These are phyloP conservation scores for Styphnolobium japonicum DNA, from an alignment of 306 rosid genomes.

Conservation along the genomic window DNA sequence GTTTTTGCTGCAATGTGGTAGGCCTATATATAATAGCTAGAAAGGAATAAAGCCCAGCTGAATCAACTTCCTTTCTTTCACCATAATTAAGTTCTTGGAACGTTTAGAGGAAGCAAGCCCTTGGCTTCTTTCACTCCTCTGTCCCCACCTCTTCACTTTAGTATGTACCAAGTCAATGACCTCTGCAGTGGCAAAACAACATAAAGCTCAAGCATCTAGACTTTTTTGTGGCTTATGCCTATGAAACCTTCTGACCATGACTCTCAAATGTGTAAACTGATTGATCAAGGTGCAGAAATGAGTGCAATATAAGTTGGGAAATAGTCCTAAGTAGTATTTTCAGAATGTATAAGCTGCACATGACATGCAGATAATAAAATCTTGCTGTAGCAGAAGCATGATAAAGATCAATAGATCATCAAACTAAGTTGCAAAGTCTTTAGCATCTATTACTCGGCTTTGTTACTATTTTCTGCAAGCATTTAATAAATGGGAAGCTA, in stretches of 20 bases:
- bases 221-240: neutral
- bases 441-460: neutral
- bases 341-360: neutral
- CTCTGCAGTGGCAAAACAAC: neutral
- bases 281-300: neutral
- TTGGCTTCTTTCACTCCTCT: constrained; percentile 23
- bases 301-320: neutral
- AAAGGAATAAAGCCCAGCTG: constrained; percentile 44
- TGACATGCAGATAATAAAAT: too few species aligned
- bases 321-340: neutral
- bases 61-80: constrained; percentile 60
- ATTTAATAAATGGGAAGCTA: neutral
- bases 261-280: neutral
- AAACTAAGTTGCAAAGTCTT: neutral
- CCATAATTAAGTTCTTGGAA: constrained; percentile 22
- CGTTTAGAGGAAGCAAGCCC: constrained; percentile 20
- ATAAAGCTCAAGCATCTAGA: neutral
- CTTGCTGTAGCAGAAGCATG: neutral
- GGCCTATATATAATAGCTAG: constrained; percentile 28
- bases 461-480: neutral
- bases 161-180: neutral
- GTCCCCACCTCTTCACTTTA: constrained; percentile 28
- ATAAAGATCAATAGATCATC: neutral
- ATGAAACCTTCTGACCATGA: neutral
- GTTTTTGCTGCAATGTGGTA: constrained; percentile 7